These are phyloP conservation scores for Edaphochlamys debaryana DNA, from an alignment of 139 green algal species.

Conservation along the genomic window DNA sequence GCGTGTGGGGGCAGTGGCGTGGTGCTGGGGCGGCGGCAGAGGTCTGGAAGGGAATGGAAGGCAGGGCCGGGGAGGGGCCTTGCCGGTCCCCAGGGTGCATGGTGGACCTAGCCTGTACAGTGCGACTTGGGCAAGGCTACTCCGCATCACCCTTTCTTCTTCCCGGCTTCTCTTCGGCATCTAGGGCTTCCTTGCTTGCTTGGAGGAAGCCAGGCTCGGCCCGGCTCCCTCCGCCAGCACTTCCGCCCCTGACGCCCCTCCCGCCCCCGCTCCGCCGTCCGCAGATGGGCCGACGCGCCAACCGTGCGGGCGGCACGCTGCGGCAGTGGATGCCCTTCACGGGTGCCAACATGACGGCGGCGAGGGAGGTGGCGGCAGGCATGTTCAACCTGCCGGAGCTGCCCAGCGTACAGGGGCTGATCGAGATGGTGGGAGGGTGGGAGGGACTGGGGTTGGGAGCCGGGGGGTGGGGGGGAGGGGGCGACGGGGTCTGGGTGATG, in stretches of 20 bases:
- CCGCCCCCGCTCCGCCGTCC: too few species aligned
- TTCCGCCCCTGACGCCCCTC: too few species aligned
- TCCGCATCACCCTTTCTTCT: too few species aligned
- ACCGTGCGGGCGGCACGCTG: not conserved
- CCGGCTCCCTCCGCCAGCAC: too few species aligned
- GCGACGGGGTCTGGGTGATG: not conserved
- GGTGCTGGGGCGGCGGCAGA: too few species aligned
- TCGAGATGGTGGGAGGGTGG: not conserved
- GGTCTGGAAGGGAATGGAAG: too few species aligned
- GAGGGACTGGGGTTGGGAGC: not conserved
- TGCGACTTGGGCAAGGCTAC: too few species aligned
- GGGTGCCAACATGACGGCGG: conserved; percentile 20
- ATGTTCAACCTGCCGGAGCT: conserved; percentile 35
- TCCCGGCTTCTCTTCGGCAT: too few species aligned
- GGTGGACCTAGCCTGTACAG: too few species aligned
- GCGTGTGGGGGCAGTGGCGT: not conserved
- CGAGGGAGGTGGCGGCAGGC: not conserved
- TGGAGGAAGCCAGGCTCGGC: too few species aligned
- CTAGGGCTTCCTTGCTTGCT: not conserved
- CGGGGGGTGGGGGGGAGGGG: not conserved
- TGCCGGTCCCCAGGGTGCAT: too few species aligned
- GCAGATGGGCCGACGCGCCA: not conserved
- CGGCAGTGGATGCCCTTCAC: conserved; percentile 46
- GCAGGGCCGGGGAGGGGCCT: too few species aligned
- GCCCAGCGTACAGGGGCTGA: conserved; percentile 12